phyloP scores from a whole-genome alignment of 2,329 filamentous ascomycete species.

The Alternaria brassicae region DNA sequence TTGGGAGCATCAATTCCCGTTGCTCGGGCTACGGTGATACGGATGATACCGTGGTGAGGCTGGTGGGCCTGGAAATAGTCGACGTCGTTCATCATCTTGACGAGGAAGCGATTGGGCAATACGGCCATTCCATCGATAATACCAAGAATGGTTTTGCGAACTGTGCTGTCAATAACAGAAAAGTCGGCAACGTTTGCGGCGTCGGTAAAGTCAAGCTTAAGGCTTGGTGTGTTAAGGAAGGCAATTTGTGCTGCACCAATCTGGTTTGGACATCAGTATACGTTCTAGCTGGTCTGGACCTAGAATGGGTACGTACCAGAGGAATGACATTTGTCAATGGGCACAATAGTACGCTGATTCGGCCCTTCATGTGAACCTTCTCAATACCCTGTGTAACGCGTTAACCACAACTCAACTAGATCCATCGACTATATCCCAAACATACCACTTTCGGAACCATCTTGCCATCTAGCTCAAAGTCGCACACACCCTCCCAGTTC shows the following conservation, averaged over 20 bases:
- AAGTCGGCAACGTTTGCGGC: constrained; percentile 56
- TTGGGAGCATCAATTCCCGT: constrained; percentile 50
- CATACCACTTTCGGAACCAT: constrained; percentile 54
- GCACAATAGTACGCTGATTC: constrained; percentile 54
- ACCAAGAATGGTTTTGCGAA: constrained; percentile 56
- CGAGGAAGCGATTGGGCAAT: constrained; percentile 59
- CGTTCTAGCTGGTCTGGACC: not conserved
- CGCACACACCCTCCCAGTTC: constrained; percentile 56
- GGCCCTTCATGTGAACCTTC: constrained; percentile 54
- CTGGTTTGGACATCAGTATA: constrained; percentile 34
- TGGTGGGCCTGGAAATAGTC: constrained; percentile 60
- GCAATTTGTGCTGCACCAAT: constrained; percentile 59
- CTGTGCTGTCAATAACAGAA: constrained; percentile 51
- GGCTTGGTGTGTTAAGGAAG: constrained; percentile 58
- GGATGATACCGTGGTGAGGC: constrained; percentile 53
- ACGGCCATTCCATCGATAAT: constrained; percentile 57
- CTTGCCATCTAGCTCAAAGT: constrained; percentile 58
- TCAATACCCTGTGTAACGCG: constrained; percentile 52
- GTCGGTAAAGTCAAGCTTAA: constrained; percentile 58
- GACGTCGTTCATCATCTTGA: constrained; percentile 56
- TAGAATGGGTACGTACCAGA: constrained; percentile 45
- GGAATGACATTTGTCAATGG: constrained; percentile 58
- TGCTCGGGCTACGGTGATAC: constrained; percentile 55
- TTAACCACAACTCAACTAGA: not conserved
- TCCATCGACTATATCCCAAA: not conserved